Evolutionary conservation across 2,329 filamentous ascomycete genomes (phyloP).

Genomic region (Emericellopsis cladophorae): DNA sequence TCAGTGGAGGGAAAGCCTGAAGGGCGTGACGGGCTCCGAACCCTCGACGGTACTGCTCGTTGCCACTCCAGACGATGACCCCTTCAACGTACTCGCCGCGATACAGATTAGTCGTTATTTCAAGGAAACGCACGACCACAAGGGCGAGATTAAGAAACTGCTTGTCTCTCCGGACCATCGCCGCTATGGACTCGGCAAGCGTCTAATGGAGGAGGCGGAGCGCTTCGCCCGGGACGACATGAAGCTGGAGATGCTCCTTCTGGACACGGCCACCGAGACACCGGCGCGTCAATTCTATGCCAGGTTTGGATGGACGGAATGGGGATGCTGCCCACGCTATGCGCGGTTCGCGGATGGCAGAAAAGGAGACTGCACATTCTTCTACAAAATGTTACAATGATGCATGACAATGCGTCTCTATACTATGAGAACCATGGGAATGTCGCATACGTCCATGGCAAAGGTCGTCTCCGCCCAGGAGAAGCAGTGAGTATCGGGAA

Average conservation of each 20-base stretch:
- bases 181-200: constrained; percentile 8
- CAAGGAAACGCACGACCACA: constrained; percentile 13
- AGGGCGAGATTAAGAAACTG: constrained; percentile 13
- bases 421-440: too few species aligned
- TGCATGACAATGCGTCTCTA: too few species aligned
- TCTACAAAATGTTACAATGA: constrained; percentile 6
- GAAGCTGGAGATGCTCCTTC: constrained; percentile 9
- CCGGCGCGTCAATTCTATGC: constrained; percentile 13
- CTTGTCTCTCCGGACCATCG: constrained; percentile 10
- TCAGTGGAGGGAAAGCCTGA: constrained; percentile 10
- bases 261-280: constrained; percentile 12
- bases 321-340: constrained; percentile 13
- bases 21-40: background rate
- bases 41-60: constrained; percentile 7
- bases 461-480: background rate
- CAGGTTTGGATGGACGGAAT: constrained; percentile 12
- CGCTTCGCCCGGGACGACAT: constrained; percentile 6
- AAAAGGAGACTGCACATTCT: constrained; percentile 9
- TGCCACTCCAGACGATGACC: background rate
- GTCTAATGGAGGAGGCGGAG: constrained; percentile 12
- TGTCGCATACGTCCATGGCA: background rate
- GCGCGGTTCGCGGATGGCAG: constrained; percentile 9
- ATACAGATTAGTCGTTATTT: constrained; percentile 8
- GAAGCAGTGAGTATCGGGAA: background rate
- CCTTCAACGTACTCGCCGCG: constrained; percentile 8